Evolutionary conservation across 148 eudicot genomes (phyloP).

Genomic region (Camellia japonica): DNA sequence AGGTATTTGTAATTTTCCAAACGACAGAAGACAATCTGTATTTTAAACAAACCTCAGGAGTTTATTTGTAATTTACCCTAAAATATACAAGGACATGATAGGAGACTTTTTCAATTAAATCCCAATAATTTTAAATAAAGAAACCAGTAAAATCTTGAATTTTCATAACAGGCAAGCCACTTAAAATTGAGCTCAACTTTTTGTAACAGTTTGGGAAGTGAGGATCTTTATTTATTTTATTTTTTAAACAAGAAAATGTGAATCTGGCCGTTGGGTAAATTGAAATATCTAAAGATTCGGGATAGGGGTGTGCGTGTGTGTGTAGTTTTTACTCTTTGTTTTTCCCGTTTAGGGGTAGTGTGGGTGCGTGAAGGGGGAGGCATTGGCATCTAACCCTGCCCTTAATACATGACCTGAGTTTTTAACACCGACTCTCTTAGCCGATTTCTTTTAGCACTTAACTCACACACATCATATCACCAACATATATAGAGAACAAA

Average conservation of each 20-base stretch:
- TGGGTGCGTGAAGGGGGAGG: not conserved
- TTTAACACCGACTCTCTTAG: not conserved
- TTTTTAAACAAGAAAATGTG: too few relatives aligned
- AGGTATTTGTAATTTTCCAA: too few relatives aligned
- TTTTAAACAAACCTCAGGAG: too few relatives aligned
- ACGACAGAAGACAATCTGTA: too few relatives aligned
- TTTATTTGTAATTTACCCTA: too few relatives aligned
- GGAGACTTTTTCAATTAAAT: not conserved
- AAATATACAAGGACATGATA: not conserved
- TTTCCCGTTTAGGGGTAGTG: too few relatives aligned
- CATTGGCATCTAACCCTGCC: not conserved
- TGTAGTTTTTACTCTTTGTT: too few relatives aligned
- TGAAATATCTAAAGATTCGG: too few relatives aligned
- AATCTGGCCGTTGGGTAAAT: too few relatives aligned
- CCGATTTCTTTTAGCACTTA: not conserved
- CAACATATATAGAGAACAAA: not conserved
- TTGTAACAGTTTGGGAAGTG: not conserved
- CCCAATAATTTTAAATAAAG: not conserved
- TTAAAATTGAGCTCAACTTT: not conserved
- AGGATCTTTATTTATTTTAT: too few relatives aligned
- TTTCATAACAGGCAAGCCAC: conserved; percentile 5
- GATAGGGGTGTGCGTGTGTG: not conserved
- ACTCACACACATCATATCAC: not conserved
- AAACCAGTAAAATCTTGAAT: not conserved
- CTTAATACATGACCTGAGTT: not conserved